These are phyloP conservation scores for Symbiotaphrina buchneri DNA, from an alignment of 495 filamentous ascomycete species.

Conservation along the genomic window DNA sequence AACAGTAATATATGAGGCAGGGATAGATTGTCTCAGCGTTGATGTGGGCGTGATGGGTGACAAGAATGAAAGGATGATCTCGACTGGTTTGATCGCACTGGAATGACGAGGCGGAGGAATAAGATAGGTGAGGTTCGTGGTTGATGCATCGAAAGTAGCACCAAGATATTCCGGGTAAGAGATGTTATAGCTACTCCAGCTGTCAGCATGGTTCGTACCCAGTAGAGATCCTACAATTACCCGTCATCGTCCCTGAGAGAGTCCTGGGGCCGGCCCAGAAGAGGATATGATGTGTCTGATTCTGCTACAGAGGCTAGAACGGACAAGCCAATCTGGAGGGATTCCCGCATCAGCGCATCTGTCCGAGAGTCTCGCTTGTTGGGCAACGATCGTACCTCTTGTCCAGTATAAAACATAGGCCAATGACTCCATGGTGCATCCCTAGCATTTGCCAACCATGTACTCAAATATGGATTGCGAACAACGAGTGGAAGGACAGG, in stretches of 20 bases:
- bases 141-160: slow-evolving; percentile 72
- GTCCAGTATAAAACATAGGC: slow-evolving; percentile 89
- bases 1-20: slow-evolving; percentile 66
- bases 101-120: slow-evolving; percentile 26
- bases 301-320: slow-evolving; percentile 57
- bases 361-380: slow-evolving; percentile 6
- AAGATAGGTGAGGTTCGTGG: slow-evolving; percentile 72
- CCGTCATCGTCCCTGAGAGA: slow-evolving; percentile 27
- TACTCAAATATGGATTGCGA: slow-evolving; percentile 78
- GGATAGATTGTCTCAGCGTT: slow-evolving; percentile 74
- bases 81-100: slow-evolving; percentile 17
- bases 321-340: slow-evolving; percentile 46
- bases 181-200: slow-evolving; percentile 29
- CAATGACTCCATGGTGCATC: slow-evolving; percentile 73
- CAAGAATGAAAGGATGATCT: slow-evolving; percentile 64
- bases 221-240: slow-evolving; percentile 13
- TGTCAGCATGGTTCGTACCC: background rate
- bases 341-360: background rate
- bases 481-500: slow-evolving; percentile 76
- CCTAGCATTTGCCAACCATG: slow-evolving; percentile 63
- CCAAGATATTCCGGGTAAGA: slow-evolving; percentile 54
- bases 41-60: slow-evolving; percentile 88
- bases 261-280: slow-evolving; percentile 75
- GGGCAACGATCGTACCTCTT: slow-evolving; percentile 23
- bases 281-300: slow-evolving; percentile 52